Percentiles rank a stretch among this genome's conserved stretches.
phyloP scores from a whole-genome alignment of 176 grass and related monocot genomes.

The Puccinellia tenuiflora region DNA sequence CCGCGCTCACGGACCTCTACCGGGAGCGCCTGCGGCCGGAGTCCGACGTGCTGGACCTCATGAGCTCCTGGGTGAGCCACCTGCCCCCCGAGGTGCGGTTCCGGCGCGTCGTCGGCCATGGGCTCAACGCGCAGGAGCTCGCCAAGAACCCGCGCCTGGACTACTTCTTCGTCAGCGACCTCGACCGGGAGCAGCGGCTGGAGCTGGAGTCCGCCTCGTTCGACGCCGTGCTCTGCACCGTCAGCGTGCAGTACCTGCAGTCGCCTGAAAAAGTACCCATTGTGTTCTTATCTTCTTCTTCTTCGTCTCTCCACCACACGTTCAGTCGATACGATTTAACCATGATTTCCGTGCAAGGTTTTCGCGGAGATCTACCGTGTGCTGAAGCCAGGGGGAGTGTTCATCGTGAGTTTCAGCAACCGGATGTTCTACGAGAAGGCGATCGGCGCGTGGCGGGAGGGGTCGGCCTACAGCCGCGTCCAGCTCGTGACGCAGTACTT shows the following conservation, averaged over 20 bases:
- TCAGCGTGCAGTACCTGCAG: conserved; percentile 84
- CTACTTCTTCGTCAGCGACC: conserved; percentile 82
- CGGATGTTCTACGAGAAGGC: conserved; percentile 93
- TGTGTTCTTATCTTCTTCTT: background rate
- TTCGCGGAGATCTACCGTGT: conserved; percentile 87
- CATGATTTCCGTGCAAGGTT: conserved; percentile 23
- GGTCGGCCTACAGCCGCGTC: conserved; percentile 69
- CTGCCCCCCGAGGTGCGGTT: conserved; percentile 53
- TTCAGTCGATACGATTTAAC: background rate
- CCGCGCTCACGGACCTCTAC: conserved; percentile 64
- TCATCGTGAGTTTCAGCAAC: conserved; percentile 90
- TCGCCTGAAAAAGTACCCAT: conserved; percentile 65
- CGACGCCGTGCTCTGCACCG: conserved; percentile 73
- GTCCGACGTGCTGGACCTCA: conserved; percentile 74
- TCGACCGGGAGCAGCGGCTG: conserved; percentile 63
- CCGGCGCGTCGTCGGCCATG: conserved; percentile 69
- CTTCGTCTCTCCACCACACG: background rate
- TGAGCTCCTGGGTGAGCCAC: conserved; percentile 99
- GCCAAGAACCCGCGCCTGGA: conserved; percentile 66
- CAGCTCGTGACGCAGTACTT: conserved; percentile 86
- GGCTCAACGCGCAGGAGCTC: conserved; percentile 92
- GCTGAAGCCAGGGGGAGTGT: conserved; percentile 79
- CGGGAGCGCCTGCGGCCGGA: conserved; percentile 44
- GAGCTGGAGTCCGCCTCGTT: conserved; percentile 42
- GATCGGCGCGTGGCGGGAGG: conserved; percentile 79